Base-by-base conservation (phyloP, 208 protist species). In the Crithidia thermophila region DNA sequence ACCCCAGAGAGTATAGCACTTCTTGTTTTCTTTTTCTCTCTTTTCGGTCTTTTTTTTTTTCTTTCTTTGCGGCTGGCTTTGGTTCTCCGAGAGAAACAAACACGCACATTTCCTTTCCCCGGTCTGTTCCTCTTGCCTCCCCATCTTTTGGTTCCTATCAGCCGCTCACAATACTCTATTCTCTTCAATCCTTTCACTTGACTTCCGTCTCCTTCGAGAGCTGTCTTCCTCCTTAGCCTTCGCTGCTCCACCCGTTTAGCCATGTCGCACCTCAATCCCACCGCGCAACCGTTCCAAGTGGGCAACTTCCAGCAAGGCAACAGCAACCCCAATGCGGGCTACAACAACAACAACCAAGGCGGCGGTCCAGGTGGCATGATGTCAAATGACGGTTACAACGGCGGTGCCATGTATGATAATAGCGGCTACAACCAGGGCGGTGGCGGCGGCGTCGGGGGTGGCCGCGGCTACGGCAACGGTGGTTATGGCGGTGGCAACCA, bases 181-280 rank as follows among this genome's bases (percentile, higher is more conserved):
- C n/a, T n/a, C n/a, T n/a, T n/a, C n/a, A n/a, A n/a, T n/a, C n/a
- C n/a, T n/a, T n/a, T n/a, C n/a, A n/a, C n/a, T n/a, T n/a, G n/a
- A n/a, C n/a, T n/a, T n/a, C n/a, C n/a, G n/a, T n/a, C n/a, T n/a
- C n/a, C n/a, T n/a, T n/a, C n/a, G n/a, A n/a, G n/a, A n/a, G n/a
- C n/a, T n/a, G n/a, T n/a, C n/a, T n/a, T n/a, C n/a, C n/a, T n/a
- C n/a, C n/a, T n/a, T n/a, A n/a, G n/a, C n/a, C n/a, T n/a, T n/a
- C n/a, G n/a, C n/a, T n/a, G n/a, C n/a, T n/a, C n/a, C n/a, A n/a
- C n/a, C n/a, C n/a, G n/a, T n/a, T n/a, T n/a, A n/a, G n/a, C 20
- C 40, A 75, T 75, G 69, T 75, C 69, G 0, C 55, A 63, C 43
- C 69, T 75, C 34, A 75, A 75, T 37, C 69, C 69, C 8, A 68